A percentile compares a stretch with the other conserved stretches of the same genome.
phyloP scores from a whole-genome alignment of 78 protist genomes.

The Parvularia atlantis region DNA sequence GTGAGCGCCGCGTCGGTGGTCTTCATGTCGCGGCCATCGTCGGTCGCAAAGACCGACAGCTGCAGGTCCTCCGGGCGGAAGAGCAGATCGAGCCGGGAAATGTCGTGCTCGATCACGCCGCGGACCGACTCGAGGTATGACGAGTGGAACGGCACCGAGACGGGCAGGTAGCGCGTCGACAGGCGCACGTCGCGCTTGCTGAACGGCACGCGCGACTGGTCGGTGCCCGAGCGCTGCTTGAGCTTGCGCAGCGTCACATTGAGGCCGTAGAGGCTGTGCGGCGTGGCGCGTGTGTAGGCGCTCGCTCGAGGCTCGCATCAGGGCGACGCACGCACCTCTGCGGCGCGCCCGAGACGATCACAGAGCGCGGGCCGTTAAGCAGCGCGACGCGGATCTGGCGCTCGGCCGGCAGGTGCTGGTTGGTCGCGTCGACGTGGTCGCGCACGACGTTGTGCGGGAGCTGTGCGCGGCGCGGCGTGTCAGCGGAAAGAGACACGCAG shows the following conservation, averaged over 20 bases:
- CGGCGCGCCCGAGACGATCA: slow-evolving; percentile 29
- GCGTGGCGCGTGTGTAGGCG: background rate
- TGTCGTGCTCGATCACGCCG: background rate
- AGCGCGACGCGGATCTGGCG: slow-evolving; percentile 26
- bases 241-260: slow-evolving; percentile 19
- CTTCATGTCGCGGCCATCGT: slow-evolving; percentile 36
- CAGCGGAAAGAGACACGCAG: background rate
- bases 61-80: background rate
- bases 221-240: background rate
- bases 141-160: slow-evolving; percentile 47
- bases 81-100: background rate
- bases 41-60: slow-evolving; percentile 15
- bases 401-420: slow-evolving; percentile 12
- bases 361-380: slow-evolving; percentile 20
- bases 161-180: slow-evolving; percentile 17
- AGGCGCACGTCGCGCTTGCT: slow-evolving; percentile 27
- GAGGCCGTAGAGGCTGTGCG: background rate
- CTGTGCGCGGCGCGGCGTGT: too few species aligned
- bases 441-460: background rate
- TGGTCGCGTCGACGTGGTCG: background rate
- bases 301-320: background rate
- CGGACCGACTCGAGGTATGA: background rate
- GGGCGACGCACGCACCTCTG: slow-evolving; percentile 3
- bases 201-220: slow-evolving; percentile 34
- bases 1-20: too few species aligned